Percentiles rank a stretch among this genome's conserved stretches.
phyloP scores from a whole-genome alignment of 2,329 filamentous ascomycete genomes.

The Colletotrichum viniferum region DNA sequence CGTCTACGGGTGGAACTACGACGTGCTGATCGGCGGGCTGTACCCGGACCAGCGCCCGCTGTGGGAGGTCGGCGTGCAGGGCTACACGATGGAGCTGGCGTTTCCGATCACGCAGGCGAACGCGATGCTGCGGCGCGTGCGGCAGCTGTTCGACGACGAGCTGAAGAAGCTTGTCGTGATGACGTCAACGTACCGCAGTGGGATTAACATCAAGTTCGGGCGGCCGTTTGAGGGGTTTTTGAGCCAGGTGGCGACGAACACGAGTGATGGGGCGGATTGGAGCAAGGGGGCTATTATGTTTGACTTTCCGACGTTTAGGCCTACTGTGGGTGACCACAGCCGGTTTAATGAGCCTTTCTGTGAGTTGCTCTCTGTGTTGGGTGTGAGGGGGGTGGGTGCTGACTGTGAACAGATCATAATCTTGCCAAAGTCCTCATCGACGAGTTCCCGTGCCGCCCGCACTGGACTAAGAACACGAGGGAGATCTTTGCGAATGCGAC shows the following conservation, averaged over 20 bases:
- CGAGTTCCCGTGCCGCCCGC: constrained; percentile 55
- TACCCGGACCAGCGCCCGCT: constrained; percentile 52
- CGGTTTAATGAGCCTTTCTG: constrained; percentile 57
- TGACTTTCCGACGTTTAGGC: constrained; percentile 54
- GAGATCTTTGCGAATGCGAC: constrained; percentile 48
- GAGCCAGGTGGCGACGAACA: constrained; percentile 53
- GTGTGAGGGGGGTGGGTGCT: background rate
- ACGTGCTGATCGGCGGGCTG: constrained; percentile 56
- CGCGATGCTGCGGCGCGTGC: constrained; percentile 51
- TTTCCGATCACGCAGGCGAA: constrained; percentile 56
- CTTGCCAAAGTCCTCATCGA: constrained; percentile 50
- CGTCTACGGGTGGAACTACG: constrained; percentile 58
- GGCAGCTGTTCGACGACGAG: constrained; percentile 53
- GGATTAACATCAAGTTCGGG: constrained; percentile 59
- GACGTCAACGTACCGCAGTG: constrained; percentile 55
- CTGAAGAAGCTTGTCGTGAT: constrained; percentile 45
- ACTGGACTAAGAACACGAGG: constrained; percentile 59
- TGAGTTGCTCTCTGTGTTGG: constrained; percentile 28
- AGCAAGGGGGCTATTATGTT: constrained; percentile 57
- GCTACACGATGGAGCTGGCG: constrained; percentile 54
- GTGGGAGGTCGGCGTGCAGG: constrained; percentile 54
- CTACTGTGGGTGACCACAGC: constrained; percentile 46
- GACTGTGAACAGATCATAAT: constrained; percentile 38
- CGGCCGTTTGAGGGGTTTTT: constrained; percentile 52
- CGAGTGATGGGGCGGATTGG: constrained; percentile 53